Conservation (phyloP, 139 green algal genomes). For the Chlorella vulgaris region DNA sequence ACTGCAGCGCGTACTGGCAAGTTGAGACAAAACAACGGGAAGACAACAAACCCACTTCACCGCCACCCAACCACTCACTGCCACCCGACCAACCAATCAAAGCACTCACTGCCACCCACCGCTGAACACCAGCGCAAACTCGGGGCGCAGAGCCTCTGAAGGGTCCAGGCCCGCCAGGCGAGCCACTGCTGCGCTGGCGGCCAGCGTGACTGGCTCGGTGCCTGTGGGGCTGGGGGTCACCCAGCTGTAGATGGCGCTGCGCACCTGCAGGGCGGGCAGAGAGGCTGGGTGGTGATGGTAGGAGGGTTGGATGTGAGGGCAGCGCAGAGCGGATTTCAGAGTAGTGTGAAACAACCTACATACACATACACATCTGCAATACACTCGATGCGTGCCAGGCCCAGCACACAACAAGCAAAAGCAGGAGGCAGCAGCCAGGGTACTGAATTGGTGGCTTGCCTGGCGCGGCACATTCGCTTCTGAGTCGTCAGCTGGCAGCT, state of each 20-base stretch:
- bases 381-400: background rate
- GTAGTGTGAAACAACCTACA: background rate
- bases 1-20: no score
- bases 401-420: background rate
- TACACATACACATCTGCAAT: background rate
- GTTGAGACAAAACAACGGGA: no score
- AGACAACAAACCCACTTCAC: no score
- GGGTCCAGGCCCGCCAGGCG: slow-evolving; percentile 59
- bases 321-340: no score
- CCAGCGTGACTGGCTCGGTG: slow-evolving; percentile 52
- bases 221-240: slow-evolving; percentile 70
- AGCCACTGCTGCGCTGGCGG: slow-evolving; percentile 36
- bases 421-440: background rate
- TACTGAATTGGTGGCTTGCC: slow-evolving; percentile 37
- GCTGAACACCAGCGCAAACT: slow-evolving; percentile 78
- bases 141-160: slow-evolving; percentile 56
- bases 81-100: background rate
- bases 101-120: no score
- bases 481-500: slow-evolving; percentile 77
- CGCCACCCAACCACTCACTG: background rate
- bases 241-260: slow-evolving; percentile 59
- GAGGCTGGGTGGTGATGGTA: background rate
- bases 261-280: slow-evolving; percentile 47
- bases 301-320: background rate
- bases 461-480: slow-evolving; percentile 62